phyloP scores from a whole-genome alignment of 176 grass and related monocot genomes.

The Olyra latifolia region DNA sequence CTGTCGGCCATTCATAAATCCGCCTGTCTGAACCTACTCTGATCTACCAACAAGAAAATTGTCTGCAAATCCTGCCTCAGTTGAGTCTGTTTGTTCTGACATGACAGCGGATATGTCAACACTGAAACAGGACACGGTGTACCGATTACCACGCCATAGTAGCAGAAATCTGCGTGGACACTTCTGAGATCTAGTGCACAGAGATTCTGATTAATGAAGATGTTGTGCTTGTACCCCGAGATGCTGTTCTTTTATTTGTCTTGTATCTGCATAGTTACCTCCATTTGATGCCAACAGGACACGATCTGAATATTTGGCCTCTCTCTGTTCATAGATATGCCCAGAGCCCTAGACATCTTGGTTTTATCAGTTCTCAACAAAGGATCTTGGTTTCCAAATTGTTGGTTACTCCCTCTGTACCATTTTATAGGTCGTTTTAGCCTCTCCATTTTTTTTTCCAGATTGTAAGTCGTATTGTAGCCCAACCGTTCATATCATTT shows the following conservation, averaged over 20 bases:
- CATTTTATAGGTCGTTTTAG: too few species aligned
- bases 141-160: neutral
- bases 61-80: neutral
- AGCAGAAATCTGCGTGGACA: neutral
- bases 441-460: too few species aligned
- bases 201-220: constrained; percentile 20
- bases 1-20: neutral
- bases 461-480: too few species aligned
- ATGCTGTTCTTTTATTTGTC: constrained; percentile 19
- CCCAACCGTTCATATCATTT: too few species aligned
- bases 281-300: neutral
- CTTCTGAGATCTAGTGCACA: constrained; percentile 28
- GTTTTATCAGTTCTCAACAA: neutral
- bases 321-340: constrained; percentile 26
- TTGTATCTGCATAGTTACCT: constrained; percentile 1
- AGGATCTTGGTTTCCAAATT: too few species aligned
- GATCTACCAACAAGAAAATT: constrained; percentile 4
- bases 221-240: neutral
- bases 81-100: constrained; percentile 21
- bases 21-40: neutral
- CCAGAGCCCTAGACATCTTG: constrained; percentile 5
- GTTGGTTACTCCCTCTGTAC: too few species aligned
- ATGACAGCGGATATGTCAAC: neutral
- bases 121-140: constrained; percentile 7
- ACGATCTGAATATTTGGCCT: constrained; percentile 9